Percentiles rank a stretch among this genome's conserved stretches.
phyloP scores from a whole-genome alignment of 306 rosid species.

The Cucumis sativus region Cucumber_9930_V3 NC_026657.2:1353001-1353500 shows the following conservation, averaged over 20 bases:
- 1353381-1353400: too few relatives aligned
- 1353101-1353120: constrained; percentile 5
- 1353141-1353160: constrained; percentile 1
- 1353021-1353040: background rate
- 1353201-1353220: background rate
- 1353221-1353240: background rate
- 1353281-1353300: background rate
- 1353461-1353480: too few relatives aligned
- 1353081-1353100: background rate
- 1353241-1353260: background rate
- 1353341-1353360: background rate
- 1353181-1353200: background rate
- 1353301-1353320: background rate
- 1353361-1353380: too few relatives aligned
- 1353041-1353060: background rate
- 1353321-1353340: background rate
- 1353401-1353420: too few relatives aligned
- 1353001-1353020: background rate
- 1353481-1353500: too few relatives aligned
- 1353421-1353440: too few relatives aligned
- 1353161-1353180: background rate
- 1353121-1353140: background rate
- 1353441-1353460: too few relatives aligned
- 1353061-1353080: background rate
- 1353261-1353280: background rate